Base-by-base conservation (phyloP, 331 rosid genomes). In the Ulmus americana region DNA sequence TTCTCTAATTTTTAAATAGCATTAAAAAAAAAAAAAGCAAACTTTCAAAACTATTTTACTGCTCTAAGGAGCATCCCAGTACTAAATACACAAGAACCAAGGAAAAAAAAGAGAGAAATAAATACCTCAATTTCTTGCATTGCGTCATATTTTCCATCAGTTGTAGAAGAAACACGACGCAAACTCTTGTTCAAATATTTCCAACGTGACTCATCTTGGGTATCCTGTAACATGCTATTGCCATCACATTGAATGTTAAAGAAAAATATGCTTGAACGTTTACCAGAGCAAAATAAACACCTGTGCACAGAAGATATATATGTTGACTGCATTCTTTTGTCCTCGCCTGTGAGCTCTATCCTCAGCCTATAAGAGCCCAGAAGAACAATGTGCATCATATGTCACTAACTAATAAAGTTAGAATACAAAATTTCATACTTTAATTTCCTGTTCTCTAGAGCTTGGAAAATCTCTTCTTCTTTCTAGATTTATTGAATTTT, bases 291-390 rank as follows among this genome's bases (percentile, higher is more conserved):
- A 66, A 47, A 72, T 14, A 70, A 73, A 74, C 65, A 91, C 97
- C 97, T 82, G 89, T 6, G 91, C 98, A 69, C 88, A 85, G 67
- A 92, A 89, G 67, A 92, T 79, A 80, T 89, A 89, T 57, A 92
- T 67, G 78, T 89, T 92, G 75, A 92, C 96, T 46, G 98, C 96
- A 75, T 85, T 89, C 67, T 82, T 85, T 76, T 89, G 96, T 45
- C 98, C 98, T 59, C 94, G 82, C 69, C 98, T 82, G 81, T 92
- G 98, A 76, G 98, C 96, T 85, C 98, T 86, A 81, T 85, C 96
- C 83, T 92, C 98, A 15, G 96, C 98, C 97, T 91, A 86, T 65
- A 75, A 38, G 61, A 59, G 72, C 61, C 63, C 72, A 72, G 61
- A 70, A 71, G 66, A 68, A 64, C 46, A 53, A 69, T 49, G 46